phyloP scores from a whole-genome alignment of 2,329 filamentous ascomycete species.

The Cercospora sp. region DNA sequence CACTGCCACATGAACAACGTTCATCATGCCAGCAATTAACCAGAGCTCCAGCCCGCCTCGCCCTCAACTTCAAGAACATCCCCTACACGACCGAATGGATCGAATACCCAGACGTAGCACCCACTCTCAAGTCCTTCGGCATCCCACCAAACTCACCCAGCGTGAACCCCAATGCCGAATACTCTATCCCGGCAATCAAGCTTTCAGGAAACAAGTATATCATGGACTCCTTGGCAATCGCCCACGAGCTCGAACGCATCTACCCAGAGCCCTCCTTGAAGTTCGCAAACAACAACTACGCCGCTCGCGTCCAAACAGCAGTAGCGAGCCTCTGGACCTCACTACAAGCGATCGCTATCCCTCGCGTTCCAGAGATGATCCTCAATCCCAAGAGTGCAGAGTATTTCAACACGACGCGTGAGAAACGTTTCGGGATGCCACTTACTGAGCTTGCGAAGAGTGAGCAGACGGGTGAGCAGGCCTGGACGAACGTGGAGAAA shows the following conservation, averaged over 20 bases:
- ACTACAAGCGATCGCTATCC: slow-evolving; percentile 49
- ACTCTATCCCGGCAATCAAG: slow-evolving; percentile 56
- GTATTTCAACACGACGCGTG: slow-evolving; percentile 60
- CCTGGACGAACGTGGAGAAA: slow-evolving; percentile 50
- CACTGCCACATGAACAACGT: neutral
- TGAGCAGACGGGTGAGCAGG: slow-evolving; percentile 47
- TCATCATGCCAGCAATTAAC: slow-evolving; percentile 13
- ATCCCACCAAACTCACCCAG: slow-evolving; percentile 49
- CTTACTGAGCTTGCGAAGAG: slow-evolving; percentile 51
- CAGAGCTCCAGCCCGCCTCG: slow-evolving; percentile 56
- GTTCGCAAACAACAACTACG: slow-evolving; percentile 51
- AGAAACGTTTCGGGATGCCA: slow-evolving; percentile 52
- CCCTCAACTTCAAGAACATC: slow-evolving; percentile 67
- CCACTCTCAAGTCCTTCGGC: slow-evolving; percentile 53
- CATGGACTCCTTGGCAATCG: slow-evolving; percentile 66
- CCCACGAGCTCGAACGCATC: slow-evolving; percentile 56
- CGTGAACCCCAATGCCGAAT: slow-evolving; percentile 42
- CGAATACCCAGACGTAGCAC: slow-evolving; percentile 65
- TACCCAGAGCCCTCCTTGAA: slow-evolving; percentile 61
- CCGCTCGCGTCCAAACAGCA: slow-evolving; percentile 39
- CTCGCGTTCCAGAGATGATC: slow-evolving; percentile 52
- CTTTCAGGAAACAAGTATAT: slow-evolving; percentile 59
- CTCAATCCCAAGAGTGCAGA: slow-evolving; percentile 53
- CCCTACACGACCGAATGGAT: slow-evolving; percentile 69
- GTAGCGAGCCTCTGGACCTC: slow-evolving; percentile 46